Evolutionary conservation across 306 rosid genomes (phyloP), one percentile per base, ranked within the genome.

Genomic region (Geum urbanum): DNA sequence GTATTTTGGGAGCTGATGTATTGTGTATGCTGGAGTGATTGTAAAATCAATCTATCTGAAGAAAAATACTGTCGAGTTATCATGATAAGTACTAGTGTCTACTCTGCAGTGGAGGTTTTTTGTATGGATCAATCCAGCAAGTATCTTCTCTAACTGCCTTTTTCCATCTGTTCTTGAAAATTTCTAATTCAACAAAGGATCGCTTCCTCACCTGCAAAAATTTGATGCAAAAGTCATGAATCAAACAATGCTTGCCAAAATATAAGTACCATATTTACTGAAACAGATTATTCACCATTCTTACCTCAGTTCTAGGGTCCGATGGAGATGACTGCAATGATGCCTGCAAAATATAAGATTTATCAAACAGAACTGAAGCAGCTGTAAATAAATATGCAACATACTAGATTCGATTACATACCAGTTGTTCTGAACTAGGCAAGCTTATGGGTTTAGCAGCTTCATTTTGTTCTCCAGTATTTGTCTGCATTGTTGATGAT

Each of bases 81-180:
- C 22, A 55, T 47, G 44, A 27, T 32, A 49, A 32, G 32, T 48
- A 5, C 72, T 54, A 54, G 18, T 19, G 0, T 62, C 46, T 59
- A 52, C 68, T 56, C 12, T 49, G 12, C 49, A 14, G 66, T 67
- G 61, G 45, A 18, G 77, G 57, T 19, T 39, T 35, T 20, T 74
- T 57, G 44, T 68, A 69, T 14, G 81, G 79, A 53, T 75, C 84
- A 52, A 20, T 50, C 88, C 85, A 84, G 70, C 72, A n/a, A n/a
- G n/a, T n/a, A 60, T 84, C 85, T 20, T 75, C 81, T 62, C 18
- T 53, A 18, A 66, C 67, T 65, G 83, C 85, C 72, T 69, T 77
- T 75, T 65, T 75, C 87, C 81, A 84, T 75, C 83, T 84, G 10
- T 54, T 74, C 74, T 77, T 80, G 77, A 80, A 84, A 46, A 24